Evolutionary conservation across 106 monocot genomes (phyloP).

Genomic region (Allium fistulosum): DNA sequence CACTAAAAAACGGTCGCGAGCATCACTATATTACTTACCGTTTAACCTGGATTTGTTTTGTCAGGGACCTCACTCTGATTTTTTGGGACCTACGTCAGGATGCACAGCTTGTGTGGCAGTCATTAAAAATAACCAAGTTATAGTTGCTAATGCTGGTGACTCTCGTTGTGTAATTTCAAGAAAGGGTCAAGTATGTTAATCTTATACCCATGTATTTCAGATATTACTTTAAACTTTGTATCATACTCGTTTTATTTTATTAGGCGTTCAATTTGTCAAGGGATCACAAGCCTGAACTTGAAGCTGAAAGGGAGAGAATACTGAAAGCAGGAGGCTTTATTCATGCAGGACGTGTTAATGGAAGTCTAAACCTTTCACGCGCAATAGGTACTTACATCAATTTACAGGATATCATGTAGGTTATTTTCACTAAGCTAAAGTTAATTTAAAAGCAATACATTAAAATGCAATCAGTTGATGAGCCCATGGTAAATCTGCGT

Average conservation of each 20-base stretch:
- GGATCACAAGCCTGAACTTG: constrained; percentile 96
- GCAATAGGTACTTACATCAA: constrained; percentile 66
- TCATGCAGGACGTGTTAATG: constrained; percentile 90
- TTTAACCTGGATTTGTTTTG: no score
- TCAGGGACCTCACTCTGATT: constrained; percentile 93
- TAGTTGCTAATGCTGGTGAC: constrained; percentile 97
- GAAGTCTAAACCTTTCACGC: constrained; percentile 87
- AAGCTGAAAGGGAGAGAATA: constrained; percentile 83
- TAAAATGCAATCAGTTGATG: no score
- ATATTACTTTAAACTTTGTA: no score
- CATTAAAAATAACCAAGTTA: constrained; percentile 71
- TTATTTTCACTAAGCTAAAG: no score
- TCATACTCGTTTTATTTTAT: neutral
- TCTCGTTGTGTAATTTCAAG: constrained; percentile 98
- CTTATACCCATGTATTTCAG: no score
- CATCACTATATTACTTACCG: no score
- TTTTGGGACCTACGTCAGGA: constrained; percentile 81
- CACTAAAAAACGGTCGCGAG: no score
- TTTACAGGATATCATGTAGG: neutral
- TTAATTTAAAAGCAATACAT: no score
- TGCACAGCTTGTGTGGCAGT: constrained; percentile 95
- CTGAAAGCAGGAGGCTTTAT: constrained; percentile 89
- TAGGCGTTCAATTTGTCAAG: constrained; percentile 89
- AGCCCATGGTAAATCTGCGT: no score
- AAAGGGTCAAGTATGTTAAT: constrained; percentile 68